Evolutionary conservation across 176 grass and related monocot species (phyloP).

Genomic region (Pontederia crassipes): DNA sequence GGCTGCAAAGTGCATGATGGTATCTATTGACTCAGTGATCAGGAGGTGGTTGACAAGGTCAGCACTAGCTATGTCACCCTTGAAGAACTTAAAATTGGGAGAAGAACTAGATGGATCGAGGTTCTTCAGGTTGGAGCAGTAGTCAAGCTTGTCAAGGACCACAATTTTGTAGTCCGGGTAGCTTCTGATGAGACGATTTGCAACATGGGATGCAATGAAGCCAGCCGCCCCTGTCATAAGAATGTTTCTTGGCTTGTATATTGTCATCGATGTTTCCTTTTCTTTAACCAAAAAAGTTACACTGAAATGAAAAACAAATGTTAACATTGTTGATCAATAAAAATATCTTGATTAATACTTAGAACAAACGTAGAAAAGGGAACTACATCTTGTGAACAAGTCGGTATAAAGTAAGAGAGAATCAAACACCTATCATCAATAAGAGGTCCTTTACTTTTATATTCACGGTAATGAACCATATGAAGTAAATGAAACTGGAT

Average conservation of each 20-base stretch:
- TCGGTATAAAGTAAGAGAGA: no score
- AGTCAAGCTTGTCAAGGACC: constrained; percentile 21
- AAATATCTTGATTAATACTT: no score
- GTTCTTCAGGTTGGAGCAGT: constrained; percentile 23
- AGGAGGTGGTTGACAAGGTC: constrained; percentile 18
- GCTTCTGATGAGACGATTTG: constrained; percentile 14
- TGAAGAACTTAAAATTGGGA: constrained; percentile 15
- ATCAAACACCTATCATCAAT: no score
- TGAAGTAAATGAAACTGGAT: no score
- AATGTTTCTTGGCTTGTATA: constrained; percentile 14
- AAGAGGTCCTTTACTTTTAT: no score
- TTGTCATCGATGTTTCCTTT: background rate
- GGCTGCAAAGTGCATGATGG: constrained; percentile 22
- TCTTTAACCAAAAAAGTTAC: background rate
- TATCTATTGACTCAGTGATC: constrained; percentile 15
- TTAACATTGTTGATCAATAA: background rate
- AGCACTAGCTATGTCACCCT: constrained; percentile 11
- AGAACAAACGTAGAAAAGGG: no score
- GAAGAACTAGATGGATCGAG: constrained; percentile 1
- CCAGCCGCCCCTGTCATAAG: constrained; percentile 18
- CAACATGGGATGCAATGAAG: constrained; percentile 19
- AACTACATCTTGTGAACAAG: no score
- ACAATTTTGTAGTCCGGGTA: constrained; percentile 22
- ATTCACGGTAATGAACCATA: no score
- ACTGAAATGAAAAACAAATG: background rate